Evolutionary conservation across 768 basidiomycete species (phyloP).

Genomic region (Mrakia hoshinonis): DNA sequence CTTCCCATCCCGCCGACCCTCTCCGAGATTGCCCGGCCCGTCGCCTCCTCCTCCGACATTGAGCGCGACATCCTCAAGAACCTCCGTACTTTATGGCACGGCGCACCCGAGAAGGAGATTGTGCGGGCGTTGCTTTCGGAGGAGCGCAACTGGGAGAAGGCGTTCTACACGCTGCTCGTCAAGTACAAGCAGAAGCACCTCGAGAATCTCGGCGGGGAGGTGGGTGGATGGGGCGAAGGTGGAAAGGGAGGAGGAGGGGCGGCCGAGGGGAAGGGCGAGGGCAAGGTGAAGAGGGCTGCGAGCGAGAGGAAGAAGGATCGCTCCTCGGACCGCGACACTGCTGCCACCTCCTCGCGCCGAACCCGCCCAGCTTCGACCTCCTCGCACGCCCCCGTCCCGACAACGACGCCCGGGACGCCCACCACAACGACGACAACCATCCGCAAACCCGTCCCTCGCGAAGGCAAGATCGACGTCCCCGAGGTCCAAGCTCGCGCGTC

Average conservation of each 20-base stretch:
- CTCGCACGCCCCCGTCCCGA: background rate
- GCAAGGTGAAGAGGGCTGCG: too few species aligned
- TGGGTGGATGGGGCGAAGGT: too few species aligned
- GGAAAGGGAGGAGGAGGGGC: too few species aligned
- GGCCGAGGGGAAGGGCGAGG: too few species aligned
- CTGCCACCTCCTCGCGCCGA: background rate
- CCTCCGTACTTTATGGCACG: too few species aligned
- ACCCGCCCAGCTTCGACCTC: background rate
- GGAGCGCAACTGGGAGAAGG: too few species aligned
- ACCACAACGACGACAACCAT: background rate
- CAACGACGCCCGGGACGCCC: too few species aligned
- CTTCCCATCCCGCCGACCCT: too few species aligned
- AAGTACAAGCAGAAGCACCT: conserved; percentile 62
- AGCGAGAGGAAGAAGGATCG: background rate
- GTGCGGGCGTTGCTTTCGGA: background rate
- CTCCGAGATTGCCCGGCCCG: too few species aligned
- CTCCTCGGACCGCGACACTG: background rate
- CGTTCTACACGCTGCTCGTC: conserved; percentile 75
- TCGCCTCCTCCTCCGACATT: too few species aligned
- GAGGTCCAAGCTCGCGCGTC: conserved; percentile 2
- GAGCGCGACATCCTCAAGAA: too few species aligned
- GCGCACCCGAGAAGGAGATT: background rate
- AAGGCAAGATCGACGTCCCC: conserved; percentile 1
- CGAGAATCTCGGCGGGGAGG: conserved; percentile 41
- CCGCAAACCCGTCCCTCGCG: conserved; percentile 8